These are phyloP conservation scores for Phytophthora boehmeriae DNA, from an alignment of 352 stramenopile genomes.

Conservation along the genomic window DNA sequence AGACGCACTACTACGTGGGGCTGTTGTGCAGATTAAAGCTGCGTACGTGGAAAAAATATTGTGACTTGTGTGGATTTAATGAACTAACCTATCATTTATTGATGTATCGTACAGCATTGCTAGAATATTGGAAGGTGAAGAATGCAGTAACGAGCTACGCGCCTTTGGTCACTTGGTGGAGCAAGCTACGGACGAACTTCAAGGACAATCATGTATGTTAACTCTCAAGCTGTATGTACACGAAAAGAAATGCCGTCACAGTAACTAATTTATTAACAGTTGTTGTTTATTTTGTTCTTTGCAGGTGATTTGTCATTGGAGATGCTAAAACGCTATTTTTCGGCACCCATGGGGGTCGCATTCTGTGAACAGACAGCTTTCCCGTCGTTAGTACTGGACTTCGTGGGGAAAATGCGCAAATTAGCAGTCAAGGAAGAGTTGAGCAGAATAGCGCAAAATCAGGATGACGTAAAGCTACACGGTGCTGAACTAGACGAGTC, in stretches of 20 bases:
- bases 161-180: conserved; percentile 53
- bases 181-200: conserved; percentile 44
- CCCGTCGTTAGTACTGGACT: conserved; percentile 70
- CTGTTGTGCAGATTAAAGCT: conserved; percentile 52
- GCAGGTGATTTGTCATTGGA: conserved; percentile 44
- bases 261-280: background rate
- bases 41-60: conserved; percentile 42
- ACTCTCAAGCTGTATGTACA: background rate
- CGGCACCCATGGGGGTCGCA: conserved; percentile 34
- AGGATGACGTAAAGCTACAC: background rate
- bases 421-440: conserved; percentile 59
- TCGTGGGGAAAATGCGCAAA: conserved; percentile 58
- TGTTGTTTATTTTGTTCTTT: background rate
- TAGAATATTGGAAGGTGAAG: conserved; percentile 44
- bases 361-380: conserved; percentile 79
- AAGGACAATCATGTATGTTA: conserved; percentile 52
- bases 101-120: conserved; percentile 42
- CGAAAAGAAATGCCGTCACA: background rate
- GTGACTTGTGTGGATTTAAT: background rate
- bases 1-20: conserved; percentile 57
- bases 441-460: conserved; percentile 16
- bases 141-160: conserved; percentile 42
- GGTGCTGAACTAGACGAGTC: background rate
- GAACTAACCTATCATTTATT: too few species aligned
- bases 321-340: conserved; percentile 60